phyloP scores from a whole-genome alignment of 352 stramenopile species.

The Phytopythium mirpurense region DNA sequence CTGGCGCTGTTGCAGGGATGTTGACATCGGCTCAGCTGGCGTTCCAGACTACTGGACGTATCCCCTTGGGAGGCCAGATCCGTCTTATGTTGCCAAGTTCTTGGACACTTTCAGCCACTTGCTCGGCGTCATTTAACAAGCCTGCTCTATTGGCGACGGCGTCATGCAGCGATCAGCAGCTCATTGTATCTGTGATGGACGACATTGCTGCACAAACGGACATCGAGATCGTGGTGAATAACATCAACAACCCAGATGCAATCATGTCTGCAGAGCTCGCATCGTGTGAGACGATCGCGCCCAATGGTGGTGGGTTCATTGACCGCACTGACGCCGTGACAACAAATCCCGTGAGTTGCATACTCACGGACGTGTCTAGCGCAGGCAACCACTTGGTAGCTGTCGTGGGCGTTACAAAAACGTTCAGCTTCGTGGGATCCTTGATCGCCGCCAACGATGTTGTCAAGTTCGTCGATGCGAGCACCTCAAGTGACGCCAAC shows the following conservation, averaged over 20 bases:
- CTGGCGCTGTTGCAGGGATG: conserved; percentile 49
- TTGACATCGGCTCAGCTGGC: conserved; percentile 31
- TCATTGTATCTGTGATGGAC: conserved; percentile 33
- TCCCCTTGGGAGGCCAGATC: conserved; percentile 29
- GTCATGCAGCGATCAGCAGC: conserved; percentile 24
- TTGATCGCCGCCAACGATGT: conserved; percentile 31
- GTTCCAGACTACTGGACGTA: conserved; percentile 34
- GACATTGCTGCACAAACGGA: conserved; percentile 26
- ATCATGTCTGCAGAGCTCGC: conserved; percentile 27
- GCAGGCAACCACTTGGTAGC: conserved; percentile 40
- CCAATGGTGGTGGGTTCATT: conserved; percentile 35
- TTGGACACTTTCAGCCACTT: conserved; percentile 34
- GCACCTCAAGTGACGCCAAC: conserved; percentile 47
- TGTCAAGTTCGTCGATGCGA: conserved; percentile 61
- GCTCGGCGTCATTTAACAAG: conserved; percentile 24
- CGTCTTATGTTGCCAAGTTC: conserved; percentile 33
- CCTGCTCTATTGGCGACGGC: conserved; percentile 22
- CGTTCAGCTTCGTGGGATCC: conserved; percentile 42
- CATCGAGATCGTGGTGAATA: conserved; percentile 30
- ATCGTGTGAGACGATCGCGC: conserved; percentile 20
- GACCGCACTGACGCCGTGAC: conserved; percentile 28
- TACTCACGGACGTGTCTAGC: conserved; percentile 31
- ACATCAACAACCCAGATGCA: conserved; percentile 38
- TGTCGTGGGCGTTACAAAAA: conserved; percentile 41
- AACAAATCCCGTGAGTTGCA: conserved; percentile 30